Base-by-base conservation (phyloP, 345 rosid species). In the Ricinus communis region DNA sequence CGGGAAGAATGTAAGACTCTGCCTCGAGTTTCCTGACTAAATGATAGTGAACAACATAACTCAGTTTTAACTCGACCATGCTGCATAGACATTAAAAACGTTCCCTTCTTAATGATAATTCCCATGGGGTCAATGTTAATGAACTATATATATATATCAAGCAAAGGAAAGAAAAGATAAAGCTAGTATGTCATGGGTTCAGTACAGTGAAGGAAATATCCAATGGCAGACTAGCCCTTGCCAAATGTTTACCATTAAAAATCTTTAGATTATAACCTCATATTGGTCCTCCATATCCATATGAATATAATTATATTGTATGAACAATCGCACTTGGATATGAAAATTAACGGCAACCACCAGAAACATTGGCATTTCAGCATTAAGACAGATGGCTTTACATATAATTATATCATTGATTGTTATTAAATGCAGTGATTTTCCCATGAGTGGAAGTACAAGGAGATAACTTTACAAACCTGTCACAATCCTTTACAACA, bases 401-500 rank as follows among this genome's bases (percentile, higher is more conserved):
- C 62, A 65, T 22, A 40, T 30, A 45, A 18, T 65, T 49, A 22
- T 58, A 22, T 24, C 6, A 53, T 53, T 27, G 47, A 16, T 67
- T 25, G n/a, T n/a, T 60, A 38, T 19, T 56, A 61, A 45, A 40
- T 21, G 25, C 46, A 22, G 56, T 28, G 57, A 41, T 33, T n/a
- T 52, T 31, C 28, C 16, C 14, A 63, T 53, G 16, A 53, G 8
- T 9, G 21, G 31, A 65, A 30, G 57, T 54, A 41, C 21, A 0
- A 5, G 19, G 24, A 58, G 69, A 73, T 65, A 54, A 75, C 71
- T 76, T 66, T 18, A 36, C 62, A 38, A 62, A 63, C 75, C 80
- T 76, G 61, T 40, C 36, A 45, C 63, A 33, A 52, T 27, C 62
- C 10, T 41, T 38, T 51, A 27, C 52, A 51, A 38, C 47, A 12